Conservation (phyloP, 2,329 filamentous ascomycete species). For the Pseudohalonectria lignicola region DNA sequence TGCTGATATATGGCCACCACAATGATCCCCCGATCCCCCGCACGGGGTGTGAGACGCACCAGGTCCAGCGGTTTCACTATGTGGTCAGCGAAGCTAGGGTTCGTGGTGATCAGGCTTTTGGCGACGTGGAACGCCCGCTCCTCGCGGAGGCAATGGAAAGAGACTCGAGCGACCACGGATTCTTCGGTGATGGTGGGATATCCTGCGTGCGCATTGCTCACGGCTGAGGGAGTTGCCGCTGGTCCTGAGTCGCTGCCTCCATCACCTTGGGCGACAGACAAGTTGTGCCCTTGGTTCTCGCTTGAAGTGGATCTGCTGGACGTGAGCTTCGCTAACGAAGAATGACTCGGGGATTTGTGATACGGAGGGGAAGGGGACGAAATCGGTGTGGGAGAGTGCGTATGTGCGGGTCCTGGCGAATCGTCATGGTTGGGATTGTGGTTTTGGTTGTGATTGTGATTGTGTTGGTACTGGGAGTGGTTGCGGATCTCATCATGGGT, state of each 20-base stretch:
- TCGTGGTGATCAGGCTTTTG: conserved; percentile 58
- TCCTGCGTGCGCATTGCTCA: conserved; percentile 21
- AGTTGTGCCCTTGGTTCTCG: conserved; percentile 11
- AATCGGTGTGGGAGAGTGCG: conserved; percentile 24
- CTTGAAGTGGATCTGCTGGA: conserved; percentile 10
- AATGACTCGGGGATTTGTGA: conserved; percentile 31
- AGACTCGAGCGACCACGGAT: conserved; percentile 70
- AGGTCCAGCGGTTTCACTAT: conserved; percentile 76
- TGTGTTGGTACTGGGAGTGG: too few relatives aligned
- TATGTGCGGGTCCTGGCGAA: too few relatives aligned
- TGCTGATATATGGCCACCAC: conserved; percentile 74
- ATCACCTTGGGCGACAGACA: conserved; percentile 25
- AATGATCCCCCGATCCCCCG: conserved; percentile 59
- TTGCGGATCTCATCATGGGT: too few relatives aligned
- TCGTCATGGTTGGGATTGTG: too few relatives aligned
- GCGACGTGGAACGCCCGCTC: conserved; percentile 81
- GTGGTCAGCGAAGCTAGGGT: conserved; percentile 63
- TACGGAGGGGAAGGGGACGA: conserved; percentile 18
- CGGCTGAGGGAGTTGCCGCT: conserved; percentile 19
- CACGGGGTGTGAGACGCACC: conserved; percentile 55
- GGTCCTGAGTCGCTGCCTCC: conserved; percentile 25
- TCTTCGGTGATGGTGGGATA: conserved; percentile 48
- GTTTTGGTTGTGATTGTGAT: too few relatives aligned
- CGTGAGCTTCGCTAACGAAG: conserved; percentile 25
- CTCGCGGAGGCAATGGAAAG: conserved; percentile 69